Base-by-base conservation (phyloP, 371 early-diverging fungal species). In the Mortierella sp. region DNA sequence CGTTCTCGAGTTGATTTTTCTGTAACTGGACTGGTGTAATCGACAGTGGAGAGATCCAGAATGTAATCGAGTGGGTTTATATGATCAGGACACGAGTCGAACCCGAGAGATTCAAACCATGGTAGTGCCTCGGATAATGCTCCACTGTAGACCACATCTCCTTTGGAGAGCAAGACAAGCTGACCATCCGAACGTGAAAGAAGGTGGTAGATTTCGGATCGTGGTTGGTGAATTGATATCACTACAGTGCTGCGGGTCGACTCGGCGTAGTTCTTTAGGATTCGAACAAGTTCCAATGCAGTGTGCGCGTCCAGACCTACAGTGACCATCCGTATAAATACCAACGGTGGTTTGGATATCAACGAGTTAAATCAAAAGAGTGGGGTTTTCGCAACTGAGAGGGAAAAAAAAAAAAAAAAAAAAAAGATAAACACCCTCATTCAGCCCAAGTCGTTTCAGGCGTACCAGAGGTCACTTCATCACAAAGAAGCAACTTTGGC, bases 401-500 rank as follows among this genome's bases (percentile, higher is more conserved):
- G 37, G 37, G 37, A 37, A 3, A 37, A 9, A 37, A 37, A 37
- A 9, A 37, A 9, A 37, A 9, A 37, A 9, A 37, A 9, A 37
- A 9, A 37, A 9, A 9, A 37, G 37, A 37, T 3, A 9, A 37
- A 37, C 37, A 9, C 9, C 3, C 5, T 37, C 37, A 3, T 37
- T 3, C 37, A 37, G 37, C 9, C 37, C 37, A 37, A n/a, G n/a
- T n/a, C n/a, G n/a, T n/a, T n/a, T n/a, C n/a, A n/a, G 19, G 16
- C 9, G 19, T 51, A 72, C 86, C 80, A 26, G 84, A 75, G 1
- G 89, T 87, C 19, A 85, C 82, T 53, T 86, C 83, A 46, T 75
- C 80, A 18, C 80, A 68, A 25, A 80, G 28, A 1, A 83, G 57
- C 4, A 91, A 84, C 14, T 43, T 74, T 2, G 91, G 90, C 61